Conservation (phyloP, 345 rosid genomes). For the Brassica nigra region DNA sequence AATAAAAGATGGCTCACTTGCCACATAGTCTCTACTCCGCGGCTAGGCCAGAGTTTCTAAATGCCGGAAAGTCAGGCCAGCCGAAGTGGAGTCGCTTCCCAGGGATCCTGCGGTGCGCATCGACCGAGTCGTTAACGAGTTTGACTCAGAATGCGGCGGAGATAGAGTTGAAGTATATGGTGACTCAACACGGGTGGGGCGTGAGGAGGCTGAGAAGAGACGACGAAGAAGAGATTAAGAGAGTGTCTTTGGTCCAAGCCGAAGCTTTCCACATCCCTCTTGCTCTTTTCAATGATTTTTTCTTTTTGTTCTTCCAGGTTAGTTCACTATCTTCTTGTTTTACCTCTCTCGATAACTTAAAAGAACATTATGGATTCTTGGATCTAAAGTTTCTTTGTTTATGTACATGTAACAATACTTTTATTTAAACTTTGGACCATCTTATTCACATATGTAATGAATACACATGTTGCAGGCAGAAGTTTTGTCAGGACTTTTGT, state of each 20-base stretch:
- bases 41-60: constrained; percentile 21
- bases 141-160: constrained; percentile 26
- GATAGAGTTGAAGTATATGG: constrained; percentile 43
- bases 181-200: constrained; percentile 65
- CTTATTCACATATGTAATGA: neutral
- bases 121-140: constrained; percentile 32
- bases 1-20: constrained; percentile 42
- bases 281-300: constrained; percentile 63
- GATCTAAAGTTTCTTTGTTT: neutral
- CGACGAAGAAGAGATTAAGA: constrained; percentile 53
- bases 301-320: constrained; percentile 81
- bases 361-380: neutral
- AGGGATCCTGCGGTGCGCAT: constrained; percentile 33
- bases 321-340: neutral
- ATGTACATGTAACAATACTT: neutral
- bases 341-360: too few relatives aligned
- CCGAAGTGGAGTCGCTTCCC: constrained; percentile 23
- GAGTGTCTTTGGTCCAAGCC: constrained; percentile 70
- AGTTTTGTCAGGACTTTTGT: constrained; percentile 73
- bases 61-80: neutral
- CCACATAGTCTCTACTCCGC: constrained; percentile 38
- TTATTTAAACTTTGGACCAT: neutral
- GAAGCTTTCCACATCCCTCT: constrained; percentile 78
- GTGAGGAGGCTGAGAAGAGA: constrained; percentile 60
- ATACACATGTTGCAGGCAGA: constrained; percentile 60